Conservation (phyloP, 2,329 filamentous ascomycete genomes). For the Allantophomopsis lycopodina region DNA sequence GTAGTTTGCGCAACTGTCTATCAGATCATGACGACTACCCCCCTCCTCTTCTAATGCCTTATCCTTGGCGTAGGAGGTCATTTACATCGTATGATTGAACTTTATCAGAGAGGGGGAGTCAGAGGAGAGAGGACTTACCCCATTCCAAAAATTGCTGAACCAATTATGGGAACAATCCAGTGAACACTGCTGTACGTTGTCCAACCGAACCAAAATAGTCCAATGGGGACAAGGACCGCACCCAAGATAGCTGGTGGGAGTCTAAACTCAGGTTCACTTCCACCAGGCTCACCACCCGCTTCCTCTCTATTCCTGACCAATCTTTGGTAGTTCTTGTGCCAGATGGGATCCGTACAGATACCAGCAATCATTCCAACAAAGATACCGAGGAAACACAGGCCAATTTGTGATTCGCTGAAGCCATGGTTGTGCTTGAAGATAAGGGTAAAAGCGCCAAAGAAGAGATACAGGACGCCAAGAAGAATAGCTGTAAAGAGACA, state of each 20-base stretch:
- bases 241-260: conserved; percentile 65
- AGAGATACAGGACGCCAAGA: conserved; percentile 80
- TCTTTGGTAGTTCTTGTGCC: conserved; percentile 42
- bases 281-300: conserved; percentile 23
- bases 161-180: conserved; percentile 66
- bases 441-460: conserved; percentile 77
- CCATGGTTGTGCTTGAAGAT: conserved; percentile 64
- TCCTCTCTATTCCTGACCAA: conserved; percentile 37
- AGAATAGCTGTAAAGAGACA: conserved; percentile 74
- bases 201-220: conserved; percentile 84
- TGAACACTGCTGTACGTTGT: conserved; percentile 62
- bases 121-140: conserved; percentile 36
- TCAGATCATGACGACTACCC: background rate
- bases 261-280: conserved; percentile 75
- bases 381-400: conserved; percentile 65
- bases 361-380: conserved; percentile 53
- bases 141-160: conserved; percentile 54
- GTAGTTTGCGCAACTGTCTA: too few relatives aligned
- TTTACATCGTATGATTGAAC: background rate
- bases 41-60: background rate
- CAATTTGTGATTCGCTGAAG: conserved; percentile 67
- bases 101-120: conserved; percentile 6
- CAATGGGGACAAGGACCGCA: conserved; percentile 63
- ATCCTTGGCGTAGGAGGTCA: background rate
- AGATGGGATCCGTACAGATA: conserved; percentile 51